phyloP scores from a whole-genome alignment of 306 rosid genomes.

The Potentilla sterilis region DNA sequence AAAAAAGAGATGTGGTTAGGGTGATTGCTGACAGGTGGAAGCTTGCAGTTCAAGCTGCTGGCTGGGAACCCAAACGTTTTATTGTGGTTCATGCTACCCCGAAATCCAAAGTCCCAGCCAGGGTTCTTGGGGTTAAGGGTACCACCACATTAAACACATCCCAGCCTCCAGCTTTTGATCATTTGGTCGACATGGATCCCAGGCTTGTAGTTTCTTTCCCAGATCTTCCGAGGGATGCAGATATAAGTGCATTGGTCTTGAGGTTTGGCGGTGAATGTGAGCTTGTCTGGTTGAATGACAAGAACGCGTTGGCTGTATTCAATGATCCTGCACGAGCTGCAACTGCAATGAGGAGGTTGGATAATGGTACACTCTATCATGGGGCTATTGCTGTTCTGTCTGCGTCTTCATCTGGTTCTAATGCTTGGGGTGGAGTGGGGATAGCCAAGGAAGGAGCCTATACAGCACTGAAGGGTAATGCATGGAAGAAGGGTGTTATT shows the following conservation, averaged over 20 bases:
- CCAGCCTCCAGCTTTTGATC: slow-evolving; percentile 63
- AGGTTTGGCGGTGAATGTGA: slow-evolving; percentile 96
- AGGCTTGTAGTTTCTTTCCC: slow-evolving; percentile 87
- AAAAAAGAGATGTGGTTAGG: slow-evolving; percentile 78
- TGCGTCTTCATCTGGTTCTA: slow-evolving; percentile 38
- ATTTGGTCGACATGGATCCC: slow-evolving; percentile 85
- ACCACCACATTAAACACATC: slow-evolving; percentile 40
- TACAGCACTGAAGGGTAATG: slow-evolving; percentile 46
- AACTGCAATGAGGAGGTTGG: slow-evolving; percentile 96
- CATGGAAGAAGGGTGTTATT: slow-evolving; percentile 75
- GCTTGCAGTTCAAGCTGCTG: slow-evolving; percentile 67
- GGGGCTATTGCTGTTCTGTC: slow-evolving; percentile 61
- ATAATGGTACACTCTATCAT: slow-evolving; percentile 70
- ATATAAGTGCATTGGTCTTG: slow-evolving; percentile 81
- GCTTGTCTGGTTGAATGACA: slow-evolving; percentile 93
- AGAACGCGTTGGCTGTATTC: slow-evolving; percentile 86
- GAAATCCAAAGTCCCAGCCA: slow-evolving; percentile 76
- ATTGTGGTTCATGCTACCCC: slow-evolving; percentile 64
- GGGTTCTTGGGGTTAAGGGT: slow-evolving; percentile 80
- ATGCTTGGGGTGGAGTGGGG: slow-evolving; percentile 72
- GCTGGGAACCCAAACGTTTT: slow-evolving; percentile 96
- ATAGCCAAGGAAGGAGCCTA: slow-evolving; percentile 43
- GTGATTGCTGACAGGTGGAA: slow-evolving; percentile 90
- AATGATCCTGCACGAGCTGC: slow-evolving; percentile 91
- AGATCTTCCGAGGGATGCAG: slow-evolving; percentile 89